phyloP scores from a whole-genome alignment of 257 asterid species.

The Mentha longifolia region DNA sequence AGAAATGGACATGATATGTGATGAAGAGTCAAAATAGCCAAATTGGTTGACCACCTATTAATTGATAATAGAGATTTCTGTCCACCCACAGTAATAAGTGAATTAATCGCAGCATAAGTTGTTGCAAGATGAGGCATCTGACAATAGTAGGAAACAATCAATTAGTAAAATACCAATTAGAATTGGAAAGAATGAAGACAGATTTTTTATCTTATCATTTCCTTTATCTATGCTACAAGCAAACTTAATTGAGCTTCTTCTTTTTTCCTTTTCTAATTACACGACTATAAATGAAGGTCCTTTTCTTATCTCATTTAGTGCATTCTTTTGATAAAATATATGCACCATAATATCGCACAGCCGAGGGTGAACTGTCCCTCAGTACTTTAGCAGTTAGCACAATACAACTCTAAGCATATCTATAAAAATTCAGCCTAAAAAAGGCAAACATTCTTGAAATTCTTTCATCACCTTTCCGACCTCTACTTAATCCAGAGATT shows the following conservation, averaged over 20 bases:
- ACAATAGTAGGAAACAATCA: constrained; percentile 30
- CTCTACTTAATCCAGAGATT: constrained; percentile 1
- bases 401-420: constrained; percentile 1
- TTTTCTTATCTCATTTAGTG: neutral
- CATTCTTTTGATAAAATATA: constrained; percentile 14
- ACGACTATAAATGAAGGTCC: no score
- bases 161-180: constrained; percentile 12
- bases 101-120: constrained; percentile 87
- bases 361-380: neutral
- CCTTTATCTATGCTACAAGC: constrained; percentile 18
- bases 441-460: neutral
- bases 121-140: constrained; percentile 99
- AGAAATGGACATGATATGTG: neutral
- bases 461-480: neutral
- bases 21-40: constrained; percentile 16
- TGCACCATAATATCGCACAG: neutral
- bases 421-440: neutral
- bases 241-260: constrained; percentile 1
- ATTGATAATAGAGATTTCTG: constrained; percentile 73
- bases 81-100: constrained; percentile 85
- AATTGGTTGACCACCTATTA: constrained; percentile 55
- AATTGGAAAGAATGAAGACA: constrained; percentile 3
- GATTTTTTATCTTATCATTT: neutral
- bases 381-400: neutral
- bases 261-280: no score